Evolutionary conservation across 768 basidiomycete species (phyloP), one percentile per base, ranked within the genome.

Genomic region (Mycena olivaceomarginata): DNA sequence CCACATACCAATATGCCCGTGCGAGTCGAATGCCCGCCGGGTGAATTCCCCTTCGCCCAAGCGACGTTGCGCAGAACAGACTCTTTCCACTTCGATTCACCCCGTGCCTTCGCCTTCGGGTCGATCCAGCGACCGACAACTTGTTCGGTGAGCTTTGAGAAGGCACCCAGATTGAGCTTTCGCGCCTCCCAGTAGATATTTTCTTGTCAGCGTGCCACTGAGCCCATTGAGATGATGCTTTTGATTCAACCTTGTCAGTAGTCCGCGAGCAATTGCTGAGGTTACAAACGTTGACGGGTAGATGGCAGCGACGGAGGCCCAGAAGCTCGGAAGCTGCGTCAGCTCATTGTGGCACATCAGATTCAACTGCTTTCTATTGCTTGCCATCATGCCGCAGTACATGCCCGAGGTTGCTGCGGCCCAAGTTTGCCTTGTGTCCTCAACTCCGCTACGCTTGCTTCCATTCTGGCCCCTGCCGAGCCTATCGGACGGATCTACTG

Each of bases 281-380:
- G 57, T 37, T 59, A 25, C 57, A 45, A 66, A 66, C 64, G 64
- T 45, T 66, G 64, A 48, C 12, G n/a, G 13, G 43, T 46, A 43
- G 64, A 66, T 25, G 43, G 64, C 45, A 66, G 20, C 15, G 37
- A 22, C 43, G 64, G 41, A 43, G 25, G 64, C 59, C 2, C 43
- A 15, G 48, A 51, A 51, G 18, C 16, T 16, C 48, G 48, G 48
- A 51, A 51, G 16, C 57, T 59, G 12, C 13, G 57, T 59, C 57
- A 59, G 57, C 12, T 59, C 57, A 59, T 31, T 59, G 31, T 31
- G 31, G 31, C 57, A 59, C 57, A 13, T 25, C 57, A 56, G 48
- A 51, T 18, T 51, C 48, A 51, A 51, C 48, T 6, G 53, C 53
- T 56, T 56, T 56, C 53, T 22, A 56, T 56, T 56, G 53, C n/a